Evolutionary conservation across 805 yeast genomes (phyloP).

Genomic region (Lipomyces sp.): DNA sequence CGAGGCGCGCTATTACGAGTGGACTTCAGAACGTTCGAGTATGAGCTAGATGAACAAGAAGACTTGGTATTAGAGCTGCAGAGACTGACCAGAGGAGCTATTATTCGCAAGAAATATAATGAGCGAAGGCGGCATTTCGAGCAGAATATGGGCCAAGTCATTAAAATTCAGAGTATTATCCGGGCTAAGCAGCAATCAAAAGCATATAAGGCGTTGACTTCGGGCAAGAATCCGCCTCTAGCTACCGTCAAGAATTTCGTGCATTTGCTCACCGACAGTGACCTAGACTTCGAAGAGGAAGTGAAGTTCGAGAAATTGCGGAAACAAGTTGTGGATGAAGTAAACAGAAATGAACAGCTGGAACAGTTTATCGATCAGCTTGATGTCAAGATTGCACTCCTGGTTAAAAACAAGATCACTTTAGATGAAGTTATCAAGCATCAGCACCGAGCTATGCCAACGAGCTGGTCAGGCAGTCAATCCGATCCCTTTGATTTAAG

Average conservation of each 20-base stretch:
- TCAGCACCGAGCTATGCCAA: conserved; percentile 47
- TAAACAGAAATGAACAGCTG: conserved; percentile 69
- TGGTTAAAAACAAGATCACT: conserved; percentile 79
- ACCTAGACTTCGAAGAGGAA: conserved; percentile 76
- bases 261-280: conserved; percentile 70
- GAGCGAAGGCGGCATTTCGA: conserved; percentile 55
- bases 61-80: conserved; percentile 45
- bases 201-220: conserved; percentile 74
- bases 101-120: conserved; percentile 40
- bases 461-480: conserved; percentile 35
- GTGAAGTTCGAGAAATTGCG: conserved; percentile 67
- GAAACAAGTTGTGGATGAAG: conserved; percentile 69
- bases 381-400: conserved; percentile 74
- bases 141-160: conserved; percentile 60
- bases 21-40: conserved; percentile 42
- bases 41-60: conserved; percentile 46
- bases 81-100: conserved; percentile 44
- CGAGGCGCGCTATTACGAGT: conserved; percentile 48
- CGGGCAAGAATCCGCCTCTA: conserved; percentile 75
- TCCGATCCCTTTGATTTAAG: conserved; percentile 47
- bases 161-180: conserved; percentile 74
- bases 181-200: conserved; percentile 68
- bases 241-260: conserved; percentile 78
- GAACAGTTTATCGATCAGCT: conserved; percentile 77
- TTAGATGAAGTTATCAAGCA: conserved; percentile 66